A percentile compares a stretch with the other conserved stretches of the same genome.
These are phyloP conservation scores for Cymbomonas tetramitiformis DNA, from an alignment of 139 green algal genomes.

Conservation along the genomic window DNA sequence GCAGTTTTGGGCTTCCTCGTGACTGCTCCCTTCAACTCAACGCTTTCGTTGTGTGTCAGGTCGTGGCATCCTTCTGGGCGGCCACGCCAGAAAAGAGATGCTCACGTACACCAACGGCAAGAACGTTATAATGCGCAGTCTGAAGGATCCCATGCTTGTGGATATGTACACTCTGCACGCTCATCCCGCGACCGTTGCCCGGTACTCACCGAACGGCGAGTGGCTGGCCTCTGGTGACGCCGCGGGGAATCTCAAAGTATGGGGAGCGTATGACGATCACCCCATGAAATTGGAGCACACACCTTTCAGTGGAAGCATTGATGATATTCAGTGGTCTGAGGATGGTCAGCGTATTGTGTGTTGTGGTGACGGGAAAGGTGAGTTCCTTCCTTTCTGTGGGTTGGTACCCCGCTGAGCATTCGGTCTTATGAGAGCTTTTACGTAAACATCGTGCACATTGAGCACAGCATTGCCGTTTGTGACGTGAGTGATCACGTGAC, in stretches of 20 bases:
- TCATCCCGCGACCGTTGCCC: constrained; percentile 20
- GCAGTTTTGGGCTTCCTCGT: too few species aligned
- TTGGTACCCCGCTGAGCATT: neutral
- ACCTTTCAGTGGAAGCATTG: constrained; percentile 23
- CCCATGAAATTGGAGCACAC: constrained; percentile 27
- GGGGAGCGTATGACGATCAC: constrained; percentile 11
- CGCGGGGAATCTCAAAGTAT: constrained; percentile 24
- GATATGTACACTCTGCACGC: constrained; percentile 22
- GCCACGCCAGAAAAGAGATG: neutral
- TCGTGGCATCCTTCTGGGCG: constrained; percentile 10
- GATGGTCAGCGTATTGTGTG: constrained; percentile 34
- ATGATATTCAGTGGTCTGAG: constrained; percentile 31
- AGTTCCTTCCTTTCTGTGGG: constrained; percentile 7
- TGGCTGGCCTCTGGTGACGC: constrained; percentile 32
- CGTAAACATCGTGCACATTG: too few species aligned
- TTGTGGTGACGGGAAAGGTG: constrained; percentile 21
- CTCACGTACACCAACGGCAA: constrained; percentile 11
- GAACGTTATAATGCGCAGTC: constrained; percentile 16
- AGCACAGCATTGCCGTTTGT: too few species aligned
- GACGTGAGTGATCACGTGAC: too few species aligned
- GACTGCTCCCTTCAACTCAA: too few species aligned
- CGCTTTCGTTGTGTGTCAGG: too few species aligned
- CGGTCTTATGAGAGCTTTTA: too few species aligned
- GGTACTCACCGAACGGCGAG: constrained; percentile 31
- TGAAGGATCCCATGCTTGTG: constrained; percentile 14